Base-by-base conservation (phyloP, 2,329 filamentous ascomycete species). In the Sporothrix pseudoabietina region DNA sequence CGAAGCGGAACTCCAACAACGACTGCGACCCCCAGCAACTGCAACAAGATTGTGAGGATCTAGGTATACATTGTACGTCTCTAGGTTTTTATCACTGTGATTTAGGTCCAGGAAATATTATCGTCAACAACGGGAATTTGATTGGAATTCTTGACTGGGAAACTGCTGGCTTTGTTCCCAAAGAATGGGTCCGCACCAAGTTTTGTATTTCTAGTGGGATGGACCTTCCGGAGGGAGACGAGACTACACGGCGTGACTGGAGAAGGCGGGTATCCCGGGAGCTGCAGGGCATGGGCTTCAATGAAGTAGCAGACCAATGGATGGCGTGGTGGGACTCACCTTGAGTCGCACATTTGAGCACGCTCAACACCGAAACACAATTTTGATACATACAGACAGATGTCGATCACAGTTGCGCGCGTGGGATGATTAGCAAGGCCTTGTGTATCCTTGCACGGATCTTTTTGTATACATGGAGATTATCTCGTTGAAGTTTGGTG, bases 81-180 rank as follows among this genome's bases (percentile, higher is more conserved):
- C 26, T 69, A 22, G 30, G 44, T 32, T 69, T 69, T 26, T 69
- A 35, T 39, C 65, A 69, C 65, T 69, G 47, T 32, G 65, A 69
- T 54, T 4, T 54, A 14, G 44, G 65, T 39, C 65, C 47, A 3
- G 65, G 65, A n/a, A 69, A 54, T 14, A 66, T 66, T 4, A 39
- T 54, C 16, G 14, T 54, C 26, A 26, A 26, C 3, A 54, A 69
- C 47, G 47, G 10, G 22, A 8, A 52, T 32, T 66, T 16, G 65
- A 69, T 54, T 35, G 65, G 65, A 19, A 54, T 69, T 54, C 16
- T 69, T 39, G 44, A 54, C 47, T 69, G 22, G 65, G 65, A 69
- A 54, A 69, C 47, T 7, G 65, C 65, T n/a, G 22, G 65, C 19
- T 69, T 69, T 10, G 65, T 69, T 9, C 65, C 65, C 26, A 54